A percentile compares a stretch with the other conserved stretches of the same genome.
phyloP scores from a whole-genome alignment of 202 grass and related monocot species.

The Hordeum pubiflorum region DNA sequence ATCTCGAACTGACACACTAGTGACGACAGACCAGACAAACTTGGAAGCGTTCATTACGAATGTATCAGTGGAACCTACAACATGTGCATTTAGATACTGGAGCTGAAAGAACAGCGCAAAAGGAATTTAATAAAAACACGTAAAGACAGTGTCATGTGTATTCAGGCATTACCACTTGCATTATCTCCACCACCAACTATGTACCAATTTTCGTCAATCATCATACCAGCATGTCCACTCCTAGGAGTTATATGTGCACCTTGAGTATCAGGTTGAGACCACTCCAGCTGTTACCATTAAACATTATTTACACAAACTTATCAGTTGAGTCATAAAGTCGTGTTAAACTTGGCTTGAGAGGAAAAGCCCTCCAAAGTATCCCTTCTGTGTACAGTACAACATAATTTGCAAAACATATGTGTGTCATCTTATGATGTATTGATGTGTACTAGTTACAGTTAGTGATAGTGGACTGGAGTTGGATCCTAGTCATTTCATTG shows the following conservation, averaged over 20 bases:
- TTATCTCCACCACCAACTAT: conserved; percentile 99
- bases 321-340: background rate
- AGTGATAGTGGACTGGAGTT: conserved; percentile 13
- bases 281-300: conserved; percentile 67
- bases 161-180: conserved; percentile 60
- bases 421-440: background rate
- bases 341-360: background rate
- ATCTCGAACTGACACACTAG: conserved; percentile 58
- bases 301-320: background rate
- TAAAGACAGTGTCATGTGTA: conserved; percentile 1
- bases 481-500: background rate
- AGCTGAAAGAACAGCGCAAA: background rate
- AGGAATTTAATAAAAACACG: background rate
- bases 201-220: conserved; percentile 80
- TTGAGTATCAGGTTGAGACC: conserved; percentile 92
- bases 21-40: conserved; percentile 79
- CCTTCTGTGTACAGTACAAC: background rate
- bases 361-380: background rate
- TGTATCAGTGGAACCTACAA: conserved; percentile 76
- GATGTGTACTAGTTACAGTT: conserved; percentile 3
- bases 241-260: conserved; percentile 76
- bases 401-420: background rate
- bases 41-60: conserved; percentile 77
- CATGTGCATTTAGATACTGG: conserved; percentile 13
- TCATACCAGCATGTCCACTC: conserved; percentile 87